Evolutionary conservation across 2,329 filamentous ascomycete species (phyloP), one percentile per base, ranked within the genome.

Genomic region (Aspergillus pseudonomiae): DNA sequence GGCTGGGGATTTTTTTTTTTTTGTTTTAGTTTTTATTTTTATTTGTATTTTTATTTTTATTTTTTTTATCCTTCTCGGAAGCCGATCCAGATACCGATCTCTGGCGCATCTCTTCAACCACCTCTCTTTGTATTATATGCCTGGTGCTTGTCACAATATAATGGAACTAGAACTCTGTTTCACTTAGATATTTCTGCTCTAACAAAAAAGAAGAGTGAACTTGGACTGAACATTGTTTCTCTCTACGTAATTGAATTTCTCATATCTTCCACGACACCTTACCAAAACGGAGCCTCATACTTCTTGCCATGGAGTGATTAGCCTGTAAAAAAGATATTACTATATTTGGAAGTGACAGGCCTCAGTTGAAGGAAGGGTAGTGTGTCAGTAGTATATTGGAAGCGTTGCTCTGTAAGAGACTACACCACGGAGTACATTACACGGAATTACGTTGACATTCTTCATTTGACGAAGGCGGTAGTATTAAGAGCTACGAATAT

Each of bases 361-460:
- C 4, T 50, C 16, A 16, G 16, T 32, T n/a, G 4, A 32, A n/a
- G 48, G 9, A 52, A 52, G 28, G 16, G 28, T 52, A 21, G 19
- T 52, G 48, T 52, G 48, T 52, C 48, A 32, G 16, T 34, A n/a
- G 16, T 32, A 52, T 52, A 52, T 52, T 52, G 48, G 48, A 52
- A 28, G 28, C 46, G 19, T 52, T 21, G 28, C 28, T 52, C 28
- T 11, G 28, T 4, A 14, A 28, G 48, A 24, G 26, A n/a, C 48
- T 21, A 34, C 19, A 9, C 6, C 34, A 26, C 26, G 4, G 26
- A 4, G 26, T 26, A 52, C 48, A 32, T 21, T 14, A 52, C 26
- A 19, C 9, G 4, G 21, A 52, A 52, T 52, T 32, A 32, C 48
- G 48, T 52, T 52, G 48, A 32, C 48, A 24, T n/a, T 4, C 21